Evolutionary conservation across 257 asterid species (phyloP), one percentile per base, ranked within the genome.

Genomic region (Solanum clarkiae): DNA sequence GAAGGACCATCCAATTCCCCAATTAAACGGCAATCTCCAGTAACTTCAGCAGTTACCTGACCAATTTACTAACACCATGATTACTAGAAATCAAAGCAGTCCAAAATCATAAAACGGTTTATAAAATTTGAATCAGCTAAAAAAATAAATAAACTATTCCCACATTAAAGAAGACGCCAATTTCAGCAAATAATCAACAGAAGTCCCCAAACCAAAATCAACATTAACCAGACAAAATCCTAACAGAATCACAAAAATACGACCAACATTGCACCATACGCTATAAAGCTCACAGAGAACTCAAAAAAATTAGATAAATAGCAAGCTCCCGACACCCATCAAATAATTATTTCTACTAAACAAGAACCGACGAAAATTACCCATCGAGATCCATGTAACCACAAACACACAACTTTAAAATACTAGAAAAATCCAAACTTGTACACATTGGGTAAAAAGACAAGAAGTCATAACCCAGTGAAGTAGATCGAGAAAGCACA

Each of bases 1-100:
- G 32, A 87, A 80, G 65, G n/a, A 84, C 86, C 74, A 63, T 77
- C 85, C 88, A 77, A 66, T 6, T 56, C 66, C 44, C 32, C 88
- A 81, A 84, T 80, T 81, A 66, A 59, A 83, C 36, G 53, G 26
- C 14, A 26, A 54, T 72, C 86, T 54, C 70, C 82, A 32, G 15
- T 53, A 70, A 13, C 79, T 75, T 26, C 54, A 36, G 18, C 81
- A 20, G 80, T 32, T 84, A 56, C 66, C 86, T 53, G 42, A 79
- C 49, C 66, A 79, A 79, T 26, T 29, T 53, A 79, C 8, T 3
- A 53, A 79, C 63, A 77, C 24, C 82, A 77, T 24, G 62, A 24
- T 29, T 29, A 79, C 47, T 53, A 26, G 15, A 53, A 79, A 79
- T 79, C 65, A 26, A 79, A 79, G 29, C 16, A 53, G 10, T 1